Percentiles rank a stretch among this genome's conserved stretches.
Evolutionary conservation across 75 land plant species (phyloP).

Genomic region (Larix kaempferi): DNA sequence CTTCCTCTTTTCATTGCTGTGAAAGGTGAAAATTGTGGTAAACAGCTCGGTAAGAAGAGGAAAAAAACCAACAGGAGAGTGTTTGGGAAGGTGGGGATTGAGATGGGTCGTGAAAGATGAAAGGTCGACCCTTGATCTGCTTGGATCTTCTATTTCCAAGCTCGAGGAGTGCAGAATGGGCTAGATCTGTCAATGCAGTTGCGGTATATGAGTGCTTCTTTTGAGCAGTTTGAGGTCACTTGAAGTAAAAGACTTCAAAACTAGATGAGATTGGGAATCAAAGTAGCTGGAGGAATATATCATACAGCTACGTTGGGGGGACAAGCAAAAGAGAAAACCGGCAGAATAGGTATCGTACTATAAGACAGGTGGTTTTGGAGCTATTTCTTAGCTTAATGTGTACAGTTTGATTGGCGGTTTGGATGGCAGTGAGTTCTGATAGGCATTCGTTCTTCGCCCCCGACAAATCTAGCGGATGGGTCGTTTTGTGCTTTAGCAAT

Average conservation of each 20-base stretch:
- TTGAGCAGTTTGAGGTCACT: not conserved
- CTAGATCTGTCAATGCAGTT: constrained; percentile 3
- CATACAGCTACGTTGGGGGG: constrained; percentile 7
- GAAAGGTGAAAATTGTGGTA: constrained; percentile 3
- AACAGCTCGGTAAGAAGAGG: not conserved
- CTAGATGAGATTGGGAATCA: not conserved
- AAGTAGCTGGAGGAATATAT: constrained; percentile 13
- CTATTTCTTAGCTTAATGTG: not conserved
- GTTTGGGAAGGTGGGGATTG: not conserved
- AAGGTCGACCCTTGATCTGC: not conserved
- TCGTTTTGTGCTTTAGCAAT: not conserved
- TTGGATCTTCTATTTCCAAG: constrained; percentile 5
- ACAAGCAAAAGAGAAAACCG: not conserved
- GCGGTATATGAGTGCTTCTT: not conserved
- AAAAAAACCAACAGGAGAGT: not conserved
- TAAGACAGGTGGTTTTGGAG: not conserved
- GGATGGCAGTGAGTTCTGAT: too few relatives aligned
- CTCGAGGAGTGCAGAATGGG: not conserved
- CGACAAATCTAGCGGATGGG: not conserved
- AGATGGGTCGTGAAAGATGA: constrained; percentile 9
- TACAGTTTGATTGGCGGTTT: not conserved
- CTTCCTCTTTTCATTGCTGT: not conserved
- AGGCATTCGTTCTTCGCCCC: not conserved
- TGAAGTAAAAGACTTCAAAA: not conserved
- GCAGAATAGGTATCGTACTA: not conserved